Evolutionary conservation across 208 protist species (phyloP).

Genomic region (Trypanosoma lewisi): DNA sequence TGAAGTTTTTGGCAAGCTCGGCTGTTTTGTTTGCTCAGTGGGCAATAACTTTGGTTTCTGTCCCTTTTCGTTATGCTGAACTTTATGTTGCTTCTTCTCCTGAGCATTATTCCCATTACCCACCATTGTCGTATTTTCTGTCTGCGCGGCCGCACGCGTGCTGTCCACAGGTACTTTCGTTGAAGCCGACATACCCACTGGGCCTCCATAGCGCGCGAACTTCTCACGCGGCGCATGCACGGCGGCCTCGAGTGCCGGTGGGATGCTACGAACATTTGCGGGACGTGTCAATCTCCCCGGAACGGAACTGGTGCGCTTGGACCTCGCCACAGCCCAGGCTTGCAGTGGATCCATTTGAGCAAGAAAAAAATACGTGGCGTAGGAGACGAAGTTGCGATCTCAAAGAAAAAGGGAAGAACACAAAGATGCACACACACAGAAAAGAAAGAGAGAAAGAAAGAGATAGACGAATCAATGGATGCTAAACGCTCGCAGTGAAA

Average conservation of each 20-base stretch:
- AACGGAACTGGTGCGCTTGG: conserved; percentile 37
- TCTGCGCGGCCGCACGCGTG: not conserved
- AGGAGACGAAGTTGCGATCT: not conserved
- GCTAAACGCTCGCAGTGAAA: not conserved
- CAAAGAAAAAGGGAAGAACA: not conserved
- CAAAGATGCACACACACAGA: conserved; percentile 8
- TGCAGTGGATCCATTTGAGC: conserved; percentile 29
- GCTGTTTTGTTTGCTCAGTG: too few species aligned
- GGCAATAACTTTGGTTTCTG: too few species aligned
- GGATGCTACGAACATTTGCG: conserved; percentile 24
- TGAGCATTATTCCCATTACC: too few species aligned
- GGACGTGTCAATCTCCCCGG: conserved; percentile 25
- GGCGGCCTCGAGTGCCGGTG: conserved; percentile 27
- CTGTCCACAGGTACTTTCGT: not conserved
- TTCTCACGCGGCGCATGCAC: conserved; percentile 19
- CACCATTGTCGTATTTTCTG: too few species aligned
- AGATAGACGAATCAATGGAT: not conserved
- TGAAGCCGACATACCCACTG: not conserved
- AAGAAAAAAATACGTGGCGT: not conserved
- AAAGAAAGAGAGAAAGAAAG: not conserved
- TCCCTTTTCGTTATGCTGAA: too few species aligned
- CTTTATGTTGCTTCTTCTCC: too few species aligned
- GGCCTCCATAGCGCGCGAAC: not conserved
- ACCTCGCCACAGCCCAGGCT: conserved; percentile 1
- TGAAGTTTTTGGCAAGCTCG: too few species aligned